A percentile compares a stretch with the other conserved stretches of the same genome.
These are phyloP conservation scores for Aspergillus sclerotialis DNA, from an alignment of 2,329 filamentous ascomycete genomes.

Conservation along the genomic window DNA sequence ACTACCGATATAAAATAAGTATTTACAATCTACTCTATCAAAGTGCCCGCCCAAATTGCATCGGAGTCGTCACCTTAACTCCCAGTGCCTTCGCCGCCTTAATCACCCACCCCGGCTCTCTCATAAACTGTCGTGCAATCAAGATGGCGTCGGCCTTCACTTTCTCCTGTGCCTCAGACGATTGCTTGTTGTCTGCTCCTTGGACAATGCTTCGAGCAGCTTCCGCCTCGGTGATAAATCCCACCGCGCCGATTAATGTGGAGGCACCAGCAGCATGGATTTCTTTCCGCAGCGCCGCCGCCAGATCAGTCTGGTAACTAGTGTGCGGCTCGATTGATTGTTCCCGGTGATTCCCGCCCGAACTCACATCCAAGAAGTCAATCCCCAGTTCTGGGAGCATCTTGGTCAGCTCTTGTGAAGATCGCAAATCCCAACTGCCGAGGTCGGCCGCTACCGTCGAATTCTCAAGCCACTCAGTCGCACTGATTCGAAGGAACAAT, in stretches of 20 bases:
- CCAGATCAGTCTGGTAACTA: slow-evolving; percentile 38
- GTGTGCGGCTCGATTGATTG: slow-evolving; percentile 33
- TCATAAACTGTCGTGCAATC: slow-evolving; percentile 49
- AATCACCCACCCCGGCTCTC: slow-evolving; percentile 50
- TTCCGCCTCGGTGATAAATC: slow-evolving; percentile 47
- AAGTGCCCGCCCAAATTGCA: slow-evolving; percentile 35
- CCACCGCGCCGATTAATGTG: slow-evolving; percentile 47
- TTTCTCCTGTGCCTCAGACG: slow-evolving; percentile 17
- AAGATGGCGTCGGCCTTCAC: slow-evolving; percentile 42
- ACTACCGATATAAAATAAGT: too few species aligned
- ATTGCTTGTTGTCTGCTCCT: slow-evolving; percentile 21
- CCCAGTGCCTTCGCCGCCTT: slow-evolving; percentile 44
- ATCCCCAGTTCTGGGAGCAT: slow-evolving; percentile 35
- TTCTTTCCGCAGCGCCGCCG: slow-evolving; percentile 37
- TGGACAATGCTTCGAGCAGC: slow-evolving; percentile 44
- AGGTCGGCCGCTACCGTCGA: slow-evolving; percentile 11
- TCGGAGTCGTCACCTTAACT: slow-evolving; percentile 43
- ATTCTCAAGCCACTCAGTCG: slow-evolving; percentile 64
- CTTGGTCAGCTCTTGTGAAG: slow-evolving; percentile 34
- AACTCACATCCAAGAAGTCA: slow-evolving; percentile 41
- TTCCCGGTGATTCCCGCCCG: slow-evolving; percentile 38
- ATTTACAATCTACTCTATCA: too few species aligned
- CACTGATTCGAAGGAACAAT: slow-evolving; percentile 63
- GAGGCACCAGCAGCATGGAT: slow-evolving; percentile 29
- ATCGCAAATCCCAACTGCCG: slow-evolving; percentile 35